Base-by-base conservation (phyloP, 306 rosid species). In the Parietaria judaica region DNA sequence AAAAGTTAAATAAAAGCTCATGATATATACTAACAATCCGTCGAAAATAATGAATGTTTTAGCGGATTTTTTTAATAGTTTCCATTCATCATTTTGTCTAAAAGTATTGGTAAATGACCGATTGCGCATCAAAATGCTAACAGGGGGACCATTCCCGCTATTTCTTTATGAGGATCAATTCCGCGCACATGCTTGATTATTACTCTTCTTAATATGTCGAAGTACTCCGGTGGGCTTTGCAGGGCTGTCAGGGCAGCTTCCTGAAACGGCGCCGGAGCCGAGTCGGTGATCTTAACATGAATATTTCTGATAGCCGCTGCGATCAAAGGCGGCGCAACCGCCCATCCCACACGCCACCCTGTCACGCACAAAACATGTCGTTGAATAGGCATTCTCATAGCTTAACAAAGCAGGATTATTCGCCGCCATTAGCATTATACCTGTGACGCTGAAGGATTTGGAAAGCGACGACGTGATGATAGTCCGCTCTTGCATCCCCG, bases 321-420 rank as follows among this genome's bases (percentile, higher is more conserved):
- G 69, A 87, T 63, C 47, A 53, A 62, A 58, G 90, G 50, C n/a
- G 97, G 94, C 59, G 90, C 97, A 37, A 90, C 78, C 38, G 96
- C 91, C 97, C 97, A 90, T 72, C 97, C 97, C 17, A 90, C 55
- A 62, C 97, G 83, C 97, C 97, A 90, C 61, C 97, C 97, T 90
- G 79, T 70, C 47, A 58, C 54, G 68, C 67, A 59, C 10, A 15
- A 38, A 41, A 15, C 31, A 2, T n/a, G 12, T 39, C 7, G 10
- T 37, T 7, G 6, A 57, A 57, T 57, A 10, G 38, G 14, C 60
- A 23, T 23, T 23, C 31, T 23, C 31, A 23, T 23, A 23, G 31
- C 31, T 23, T 23, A 23, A 23, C 31, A 23, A 23, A 23, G 31
- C 31, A 23, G 31, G 31, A 23, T 23, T 23, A 23, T 23, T 23